Base-by-base conservation (phyloP, 2,329 filamentous ascomycete species). In the Zymoseptoria pseudotritici region DNA sequence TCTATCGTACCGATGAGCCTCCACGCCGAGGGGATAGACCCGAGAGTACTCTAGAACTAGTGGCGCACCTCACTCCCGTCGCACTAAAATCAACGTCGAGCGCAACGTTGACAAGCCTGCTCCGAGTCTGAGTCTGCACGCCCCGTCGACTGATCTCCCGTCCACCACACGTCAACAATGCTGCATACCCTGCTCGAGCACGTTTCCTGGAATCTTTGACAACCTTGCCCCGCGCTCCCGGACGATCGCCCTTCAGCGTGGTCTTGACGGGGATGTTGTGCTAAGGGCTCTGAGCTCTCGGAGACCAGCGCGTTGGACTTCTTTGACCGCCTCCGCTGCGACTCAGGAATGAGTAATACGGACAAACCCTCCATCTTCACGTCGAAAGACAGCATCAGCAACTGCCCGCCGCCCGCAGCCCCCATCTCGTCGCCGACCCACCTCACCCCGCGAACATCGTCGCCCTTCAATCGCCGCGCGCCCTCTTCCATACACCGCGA, bases 281-380 rank as follows among this genome's bases (percentile, higher is more conserved):
- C 1, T 9, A 9, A 29, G 26, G 26, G 26, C 26, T 29, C 26
- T 29, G 26, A 29, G 26, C 26, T 29, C 26, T 29, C 26, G 1
- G 26, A 9, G 26, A 29, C 26, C 26, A 29, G 26, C 26, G 26
- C 26, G 26, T 29, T 29, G 26, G 26, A 29, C 26, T 29, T 29
- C 36, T 42, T 6, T 19, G 22, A 42, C 42, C 36, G 24, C 36
- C 24, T 19, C 54, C 49, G 50, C 36, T 19, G 46, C 36, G 36
- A 56, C 49, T 42, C 36, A 57, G 61, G 62, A 59, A 66, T 66
- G 64, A 64, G 59, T 56, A 55, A 59, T 55, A 56, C 60, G 54
- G 56, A 20, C 53, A 55, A 60, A 24, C 61, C 59, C 3, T 63
- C 61, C 42, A 62, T 66, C 55, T 65, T 65, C 58, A 62, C 64